Evolutionary conservation across 805 yeast genomes (phyloP), one percentile per base, ranked within the genome.

Genomic region (Blastobotrys terrestris): DNA sequence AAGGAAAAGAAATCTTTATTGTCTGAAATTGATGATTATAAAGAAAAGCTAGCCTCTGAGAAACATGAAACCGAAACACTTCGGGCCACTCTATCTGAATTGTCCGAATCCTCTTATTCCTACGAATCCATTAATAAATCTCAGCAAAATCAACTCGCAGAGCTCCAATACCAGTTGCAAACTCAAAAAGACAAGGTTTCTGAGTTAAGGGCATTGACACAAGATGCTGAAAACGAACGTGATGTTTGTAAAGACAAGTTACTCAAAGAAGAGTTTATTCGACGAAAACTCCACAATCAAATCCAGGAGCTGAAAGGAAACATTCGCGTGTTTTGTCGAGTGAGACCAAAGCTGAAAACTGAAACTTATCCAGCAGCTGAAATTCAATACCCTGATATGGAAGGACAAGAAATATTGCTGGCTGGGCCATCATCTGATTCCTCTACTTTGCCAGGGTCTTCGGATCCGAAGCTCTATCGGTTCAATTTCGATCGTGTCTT

Each of bases 231-330:
- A 19, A 52, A 56, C 5, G 67, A 69, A 14, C 62, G 69, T 11
- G 58, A 60, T 2, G 61, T 58, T 13, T 65, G 72, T 11, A 71
- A 71, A 31, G 66, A 67, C 7, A 64, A 69, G 31, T 65, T 83
- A 7, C 63, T 75, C 0, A 65, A 67, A 18, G 81, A 78, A 54
- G 92, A 86, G 59, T 66, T 72, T 0, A 62, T 72, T 39, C 73
- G 97, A 55, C 72, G 96, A 7, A 62, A 69, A 13, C 65, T 87
- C 1, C 97, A 89, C 62, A 83, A 87, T 63, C 75, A 74, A 56
- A 71, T 92, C 3, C 97, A 90, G 66, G 96, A 88, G 55, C 67
- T 92, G 40, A 87, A 90, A 67, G 98, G 99, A 0, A 94, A 89
- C 61, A 90, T 94, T 35, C 71, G 98, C 46, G 97, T 92, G 0